Evolutionary conservation across 139 green algal genomes (phyloP).

Genomic region (Astrephomene gubernaculifera): DNA sequence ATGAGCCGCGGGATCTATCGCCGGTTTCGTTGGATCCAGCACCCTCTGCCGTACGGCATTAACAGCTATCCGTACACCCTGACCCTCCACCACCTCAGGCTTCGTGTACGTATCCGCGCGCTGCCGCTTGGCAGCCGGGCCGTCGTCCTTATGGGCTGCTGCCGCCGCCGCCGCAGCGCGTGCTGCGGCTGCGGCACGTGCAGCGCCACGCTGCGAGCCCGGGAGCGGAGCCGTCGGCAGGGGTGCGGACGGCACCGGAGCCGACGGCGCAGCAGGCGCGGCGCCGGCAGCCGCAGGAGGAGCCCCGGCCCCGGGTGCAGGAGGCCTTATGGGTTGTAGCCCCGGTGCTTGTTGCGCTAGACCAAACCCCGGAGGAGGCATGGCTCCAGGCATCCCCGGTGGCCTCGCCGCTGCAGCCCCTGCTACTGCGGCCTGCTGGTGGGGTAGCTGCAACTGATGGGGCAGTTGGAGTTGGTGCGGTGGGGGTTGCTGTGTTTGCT

Average conservation of each 20-base stretch:
- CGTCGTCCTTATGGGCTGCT: not conserved
- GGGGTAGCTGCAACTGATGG: too few species aligned
- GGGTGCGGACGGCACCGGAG: not conserved
- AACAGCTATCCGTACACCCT: constrained; percentile 13
- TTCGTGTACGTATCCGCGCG: not conserved
- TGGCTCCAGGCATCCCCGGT: too few species aligned
- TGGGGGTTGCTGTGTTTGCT: too few species aligned
- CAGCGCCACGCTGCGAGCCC: not conserved
- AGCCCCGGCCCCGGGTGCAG: not conserved
- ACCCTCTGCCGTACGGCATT: constrained; percentile 25
- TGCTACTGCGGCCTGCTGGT: too few species aligned
- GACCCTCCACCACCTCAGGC: constrained; percentile 21
- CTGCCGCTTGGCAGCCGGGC: not conserved
- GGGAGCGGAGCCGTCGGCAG: constrained; percentile 15
- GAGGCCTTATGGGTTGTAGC: too few species aligned
- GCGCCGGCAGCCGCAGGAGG: not conserved
- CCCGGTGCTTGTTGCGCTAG: too few species aligned
- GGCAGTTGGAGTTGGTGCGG: too few species aligned
- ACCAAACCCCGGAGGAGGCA: too few species aligned
- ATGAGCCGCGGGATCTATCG: not conserved
- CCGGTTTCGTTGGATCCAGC: not conserved
- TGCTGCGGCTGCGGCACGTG: not conserved
- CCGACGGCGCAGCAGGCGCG: not conserved
- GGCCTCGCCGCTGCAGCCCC: too few species aligned
- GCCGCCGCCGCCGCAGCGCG: not conserved